Conservation (phyloP, 2,329 filamentous ascomycete genomes). For the Botrytis fragariae region DNA sequence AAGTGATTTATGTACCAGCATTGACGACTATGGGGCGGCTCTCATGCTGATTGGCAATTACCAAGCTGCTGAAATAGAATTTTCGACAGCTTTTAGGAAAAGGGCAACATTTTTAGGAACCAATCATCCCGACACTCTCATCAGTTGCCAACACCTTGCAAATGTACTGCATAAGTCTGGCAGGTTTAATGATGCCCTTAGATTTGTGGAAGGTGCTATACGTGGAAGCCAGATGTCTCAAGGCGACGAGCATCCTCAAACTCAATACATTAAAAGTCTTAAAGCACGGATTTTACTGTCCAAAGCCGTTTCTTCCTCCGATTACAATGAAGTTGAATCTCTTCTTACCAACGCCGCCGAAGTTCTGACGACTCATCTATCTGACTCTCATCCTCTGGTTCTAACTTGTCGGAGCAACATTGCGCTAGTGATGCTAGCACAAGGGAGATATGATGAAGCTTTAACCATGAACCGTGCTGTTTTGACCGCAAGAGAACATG, state of each 20-base stretch:
- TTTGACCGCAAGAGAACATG: conserved; percentile 25
- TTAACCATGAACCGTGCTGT: conserved; percentile 28
- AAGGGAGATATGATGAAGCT: conserved; percentile 31
- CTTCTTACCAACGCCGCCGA: conserved; percentile 27
- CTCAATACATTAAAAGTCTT: conserved; percentile 29
- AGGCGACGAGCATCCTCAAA: conserved; percentile 31
- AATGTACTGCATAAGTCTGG: conserved; percentile 28
- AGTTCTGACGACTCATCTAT: conserved; percentile 23
- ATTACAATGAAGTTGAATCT: conserved; percentile 30
- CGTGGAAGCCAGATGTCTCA: conserved; percentile 28
- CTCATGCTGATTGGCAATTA: conserved; percentile 30
- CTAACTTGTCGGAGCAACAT: conserved; percentile 30
- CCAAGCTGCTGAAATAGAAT: conserved; percentile 26
- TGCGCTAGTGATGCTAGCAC: conserved; percentile 27
- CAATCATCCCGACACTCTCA: conserved; percentile 30
- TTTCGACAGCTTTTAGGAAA: conserved; percentile 29
- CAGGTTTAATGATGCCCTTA: conserved; percentile 28
- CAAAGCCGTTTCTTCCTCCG: conserved; percentile 25
- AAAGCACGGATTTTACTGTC: conserved; percentile 28
- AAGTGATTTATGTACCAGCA: conserved; percentile 13
- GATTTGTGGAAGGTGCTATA: conserved; percentile 28
- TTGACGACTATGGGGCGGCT: conserved; percentile 19
- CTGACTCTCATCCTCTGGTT: conserved; percentile 29
- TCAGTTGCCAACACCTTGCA: conserved; percentile 30
- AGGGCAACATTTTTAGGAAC: conserved; percentile 25